These are phyloP conservation scores for Pseudogymnoascus sp. DNA, from an alignment of 2,329 filamentous ascomycete genomes.

Conservation along the genomic window DNA sequence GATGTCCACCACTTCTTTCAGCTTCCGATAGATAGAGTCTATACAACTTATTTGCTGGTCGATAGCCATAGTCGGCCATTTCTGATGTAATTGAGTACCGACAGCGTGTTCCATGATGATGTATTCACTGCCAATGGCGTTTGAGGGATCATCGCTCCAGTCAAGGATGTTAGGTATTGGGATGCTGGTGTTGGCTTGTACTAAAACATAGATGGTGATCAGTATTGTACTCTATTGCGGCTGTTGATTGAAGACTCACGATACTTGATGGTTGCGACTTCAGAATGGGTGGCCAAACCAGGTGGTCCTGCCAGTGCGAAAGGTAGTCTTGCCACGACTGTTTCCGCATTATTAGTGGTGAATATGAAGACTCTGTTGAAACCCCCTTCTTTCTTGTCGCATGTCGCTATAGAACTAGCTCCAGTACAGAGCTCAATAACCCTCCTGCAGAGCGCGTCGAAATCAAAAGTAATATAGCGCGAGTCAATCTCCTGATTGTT, in stretches of 20 bases:
- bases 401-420: slow-evolving; percentile 29
- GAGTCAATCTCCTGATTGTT: slow-evolving; percentile 31
- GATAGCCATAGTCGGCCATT: slow-evolving; percentile 27
- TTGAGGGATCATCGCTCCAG: slow-evolving; percentile 33
- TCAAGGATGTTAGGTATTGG: slow-evolving; percentile 37
- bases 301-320: slow-evolving; percentile 32
- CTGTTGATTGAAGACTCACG: too few relatives aligned
- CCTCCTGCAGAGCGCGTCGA: slow-evolving; percentile 31
- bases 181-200: slow-evolving; percentile 28
- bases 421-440: slow-evolving; percentile 32
- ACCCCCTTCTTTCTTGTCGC: slow-evolving; percentile 37
- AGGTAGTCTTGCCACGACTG: slow-evolving; percentile 36
- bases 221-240: too few relatives aligned
- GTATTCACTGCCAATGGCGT: slow-evolving; percentile 31
- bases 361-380: slow-evolving; percentile 40
- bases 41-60: slow-evolving; percentile 23
- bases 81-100: slow-evolving; percentile 28
- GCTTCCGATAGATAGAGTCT: slow-evolving; percentile 13
- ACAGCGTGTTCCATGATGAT: slow-evolving; percentile 34
- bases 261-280: slow-evolving; percentile 44
- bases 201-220: slow-evolving; percentile 21
- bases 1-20: slow-evolving; percentile 20
- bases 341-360: slow-evolving; percentile 32
- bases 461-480: slow-evolving; percentile 35
- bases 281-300: slow-evolving; percentile 33